Base-by-base conservation (phyloP, 2,329 filamentous ascomycete species). In the Fusarium palustre region DNA sequence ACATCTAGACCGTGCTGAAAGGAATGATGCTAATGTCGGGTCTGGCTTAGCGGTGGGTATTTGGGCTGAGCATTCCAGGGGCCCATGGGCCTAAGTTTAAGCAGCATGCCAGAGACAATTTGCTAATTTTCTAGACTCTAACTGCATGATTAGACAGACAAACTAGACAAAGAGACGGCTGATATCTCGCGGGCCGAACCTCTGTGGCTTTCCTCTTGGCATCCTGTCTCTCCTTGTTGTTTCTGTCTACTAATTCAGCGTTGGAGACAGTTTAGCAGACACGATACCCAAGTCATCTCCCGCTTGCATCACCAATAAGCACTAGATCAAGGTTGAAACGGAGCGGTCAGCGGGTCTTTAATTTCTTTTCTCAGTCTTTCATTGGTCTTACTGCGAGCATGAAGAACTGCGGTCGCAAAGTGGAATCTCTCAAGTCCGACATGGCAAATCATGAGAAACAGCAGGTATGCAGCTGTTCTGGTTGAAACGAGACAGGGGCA, bases 21-120 rank as follows among this genome's bases (percentile, higher is more conserved):
- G 67, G 63, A 70, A 68, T 70, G 67, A 30, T 39, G 13, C 33
- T 41, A 31, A 46, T 53, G 42, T 53, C 55, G 47, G 43, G 41
- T 46, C 52, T 48, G 58, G 59, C 13, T 41, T 65, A 53, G 66
- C 20, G 55, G 47, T 50, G 41, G 38, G 22, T 33, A 55, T 46
- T 13, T 4, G 24, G 59, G n/a, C 47, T 50, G 39, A 43, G 38
- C 68, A 70, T 70, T 63, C 53, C 56, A 52, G 43, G 55, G 45
- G 42, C 36, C 50, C n/a, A 43, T 57, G 52, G 31, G 33, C 33
- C 30, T 42, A 52, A 28, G 11, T 41, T 54, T 12, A n/a, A 18
- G 39, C 8, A 54, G 18, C 59, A 69, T 64, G 36, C 67, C 67
- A 54, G 36, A 22, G 45, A 6, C 12, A 48, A 42, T 52, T 52